A percentile compares a stretch with the other conserved stretches of the same genome.
phyloP scores from a whole-genome alignment of 73 alveolate genomes.

The Tetrahymena malaccensis region DNA sequence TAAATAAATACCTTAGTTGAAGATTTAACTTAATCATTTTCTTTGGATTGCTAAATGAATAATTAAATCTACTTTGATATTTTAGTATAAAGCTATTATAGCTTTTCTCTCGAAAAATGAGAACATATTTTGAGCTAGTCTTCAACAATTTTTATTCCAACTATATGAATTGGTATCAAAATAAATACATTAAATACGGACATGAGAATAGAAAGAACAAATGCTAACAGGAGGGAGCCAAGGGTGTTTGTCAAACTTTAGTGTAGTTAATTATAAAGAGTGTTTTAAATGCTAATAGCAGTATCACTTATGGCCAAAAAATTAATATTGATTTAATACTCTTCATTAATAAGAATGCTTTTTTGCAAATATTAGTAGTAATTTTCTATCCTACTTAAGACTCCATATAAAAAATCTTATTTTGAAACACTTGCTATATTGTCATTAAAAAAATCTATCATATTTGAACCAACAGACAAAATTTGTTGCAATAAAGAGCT shows the following conservation, averaged over 20 bases:
- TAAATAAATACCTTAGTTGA: background rate
- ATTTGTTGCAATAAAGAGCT: background rate
- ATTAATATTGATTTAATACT: background rate
- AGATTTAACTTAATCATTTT: background rate
- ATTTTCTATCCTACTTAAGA: background rate
- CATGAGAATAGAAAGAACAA: background rate
- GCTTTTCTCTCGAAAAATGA: background rate
- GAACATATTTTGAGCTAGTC: background rate
- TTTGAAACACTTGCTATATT: background rate
- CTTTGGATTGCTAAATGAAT: background rate
- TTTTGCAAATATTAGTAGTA: background rate
- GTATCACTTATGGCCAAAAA: background rate
- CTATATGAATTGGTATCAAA: background rate
- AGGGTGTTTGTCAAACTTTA: background rate
- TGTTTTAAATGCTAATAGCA: background rate
- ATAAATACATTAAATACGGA: background rate
- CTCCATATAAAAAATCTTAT: background rate
- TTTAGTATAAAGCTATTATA: background rate
- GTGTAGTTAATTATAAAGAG: background rate
- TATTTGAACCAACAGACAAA: background rate
- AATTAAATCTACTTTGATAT: background rate
- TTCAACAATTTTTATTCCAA: background rate
- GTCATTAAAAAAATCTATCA: background rate
- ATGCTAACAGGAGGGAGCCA: background rate
- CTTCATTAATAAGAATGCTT: background rate